Conservation (phyloP, 2,329 filamentous ascomycete species). For the Incumbomyces lentus region DNA sequence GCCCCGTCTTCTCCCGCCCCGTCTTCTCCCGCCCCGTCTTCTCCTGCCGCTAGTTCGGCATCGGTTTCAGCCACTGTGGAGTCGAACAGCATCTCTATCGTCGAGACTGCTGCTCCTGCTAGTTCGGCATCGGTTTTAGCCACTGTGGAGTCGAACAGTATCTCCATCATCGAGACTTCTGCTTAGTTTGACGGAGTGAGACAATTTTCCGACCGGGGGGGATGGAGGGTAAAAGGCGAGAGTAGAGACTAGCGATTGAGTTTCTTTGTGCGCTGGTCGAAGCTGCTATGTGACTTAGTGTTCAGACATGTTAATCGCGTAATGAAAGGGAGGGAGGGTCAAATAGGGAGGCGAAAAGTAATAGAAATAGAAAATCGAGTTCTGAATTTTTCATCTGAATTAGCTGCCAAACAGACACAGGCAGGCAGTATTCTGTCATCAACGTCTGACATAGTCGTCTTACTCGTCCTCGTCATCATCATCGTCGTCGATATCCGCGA, state of each 20-base stretch:
- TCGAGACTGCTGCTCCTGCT: not conserved
- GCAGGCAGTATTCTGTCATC: too few relatives aligned
- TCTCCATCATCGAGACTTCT: not conserved
- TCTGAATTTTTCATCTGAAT: not conserved
- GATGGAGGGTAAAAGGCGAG: not conserved
- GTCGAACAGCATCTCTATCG: not conserved
- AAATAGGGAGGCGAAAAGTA: not conserved
- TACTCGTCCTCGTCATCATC: constrained; percentile 4
- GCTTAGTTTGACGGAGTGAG: not conserved
- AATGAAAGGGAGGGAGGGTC: not conserved
- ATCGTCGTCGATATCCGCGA: constrained; percentile 2
- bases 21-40: too few relatives aligned
- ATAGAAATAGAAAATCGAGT: not conserved
- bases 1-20: too few relatives aligned
- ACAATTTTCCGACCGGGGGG: not conserved
- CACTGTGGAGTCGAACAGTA: not conserved
- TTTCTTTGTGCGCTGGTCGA: not conserved
- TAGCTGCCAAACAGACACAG: not conserved
- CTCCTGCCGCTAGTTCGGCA: too few relatives aligned
- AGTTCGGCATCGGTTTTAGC: not conserved
- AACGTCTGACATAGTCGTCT: not conserved
- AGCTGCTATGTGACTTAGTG: too few relatives aligned
- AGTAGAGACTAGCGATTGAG: not conserved
- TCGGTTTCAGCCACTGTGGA: not conserved
- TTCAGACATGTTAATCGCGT: too few relatives aligned